These are phyloP conservation scores for Trichoderma semiorbis DNA, from an alignment of 2,329 filamentous ascomycete species.

Conservation along the genomic window DNA sequence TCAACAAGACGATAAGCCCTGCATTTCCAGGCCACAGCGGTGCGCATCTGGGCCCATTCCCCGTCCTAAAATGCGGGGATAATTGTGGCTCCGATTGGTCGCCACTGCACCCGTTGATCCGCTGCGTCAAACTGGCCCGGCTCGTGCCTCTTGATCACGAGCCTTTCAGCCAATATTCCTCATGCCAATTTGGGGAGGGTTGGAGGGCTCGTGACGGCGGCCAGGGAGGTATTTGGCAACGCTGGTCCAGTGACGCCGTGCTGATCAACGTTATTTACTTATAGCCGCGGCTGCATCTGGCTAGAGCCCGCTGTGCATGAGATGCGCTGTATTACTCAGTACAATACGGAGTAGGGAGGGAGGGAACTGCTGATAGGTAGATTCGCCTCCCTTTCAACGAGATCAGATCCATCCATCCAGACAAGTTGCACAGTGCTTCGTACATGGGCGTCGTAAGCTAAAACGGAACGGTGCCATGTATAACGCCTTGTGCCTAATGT, in stretches of 20 bases:
- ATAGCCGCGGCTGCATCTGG: constrained; percentile 9
- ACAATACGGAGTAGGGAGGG: background rate
- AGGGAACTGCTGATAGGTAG: background rate
- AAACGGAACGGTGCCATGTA: background rate
- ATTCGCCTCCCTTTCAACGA: constrained; percentile 2
- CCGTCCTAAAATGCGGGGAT: constrained; percentile 19
- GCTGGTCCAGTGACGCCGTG: constrained; percentile 12
- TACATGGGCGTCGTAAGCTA: background rate
- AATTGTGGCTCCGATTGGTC: constrained; percentile 14
- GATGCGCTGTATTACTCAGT: constrained; percentile 3
- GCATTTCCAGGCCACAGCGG: constrained; percentile 11
- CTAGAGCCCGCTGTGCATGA: background rate
- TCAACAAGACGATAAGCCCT: constrained; percentile 16
- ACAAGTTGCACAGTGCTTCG: background rate
- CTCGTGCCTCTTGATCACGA: constrained; percentile 19
- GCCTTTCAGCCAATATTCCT: background rate
- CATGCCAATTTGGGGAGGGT: constrained; percentile 7
- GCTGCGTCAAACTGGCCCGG: constrained; percentile 14
- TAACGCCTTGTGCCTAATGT: background rate
- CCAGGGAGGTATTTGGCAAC: constrained; percentile 2
- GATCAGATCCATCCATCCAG: background rate
- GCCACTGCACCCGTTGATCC: constrained; percentile 12
- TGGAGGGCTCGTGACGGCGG: constrained; percentile 11
- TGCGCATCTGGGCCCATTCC: constrained; percentile 7
- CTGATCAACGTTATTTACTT: constrained; percentile 17